These are phyloP conservation scores for Epichloe typhina DNA, from an alignment of 2,329 filamentous ascomycete species.

Conservation along the genomic window DNA sequence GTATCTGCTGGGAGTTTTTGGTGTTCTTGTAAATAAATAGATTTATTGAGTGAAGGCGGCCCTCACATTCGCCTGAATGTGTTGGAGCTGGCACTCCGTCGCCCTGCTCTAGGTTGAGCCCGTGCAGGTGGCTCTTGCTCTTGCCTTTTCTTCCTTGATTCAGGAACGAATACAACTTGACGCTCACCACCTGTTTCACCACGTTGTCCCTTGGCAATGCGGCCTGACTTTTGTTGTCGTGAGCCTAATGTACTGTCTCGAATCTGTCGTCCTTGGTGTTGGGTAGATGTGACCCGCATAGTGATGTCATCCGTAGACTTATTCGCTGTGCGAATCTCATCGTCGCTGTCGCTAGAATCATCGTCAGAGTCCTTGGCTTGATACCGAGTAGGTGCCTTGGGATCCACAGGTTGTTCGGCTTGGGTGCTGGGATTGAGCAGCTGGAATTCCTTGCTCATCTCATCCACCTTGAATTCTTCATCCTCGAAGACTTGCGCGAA, in stretches of 20 bases:
- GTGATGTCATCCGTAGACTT: conserved; percentile 27
- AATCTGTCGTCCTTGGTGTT: conserved; percentile 42
- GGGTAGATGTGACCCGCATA: conserved; percentile 59
- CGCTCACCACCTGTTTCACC: conserved; percentile 48
- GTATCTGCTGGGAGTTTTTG: background rate
- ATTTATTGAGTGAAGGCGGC: background rate
- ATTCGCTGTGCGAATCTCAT: conserved; percentile 10
- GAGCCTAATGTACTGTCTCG: conserved; percentile 45
- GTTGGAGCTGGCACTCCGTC: conserved; percentile 65
- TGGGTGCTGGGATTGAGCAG: conserved; percentile 77
- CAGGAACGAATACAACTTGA: conserved; percentile 61
- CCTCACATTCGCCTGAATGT: conserved; percentile 52
- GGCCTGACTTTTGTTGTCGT: conserved; percentile 36
- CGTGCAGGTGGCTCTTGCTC: conserved; percentile 17
- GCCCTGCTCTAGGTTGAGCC: conserved; percentile 25
- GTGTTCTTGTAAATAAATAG: conserved; percentile 9
- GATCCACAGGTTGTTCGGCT: conserved; percentile 21
- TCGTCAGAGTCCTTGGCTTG: conserved; percentile 30
- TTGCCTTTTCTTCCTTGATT: conserved; percentile 38
- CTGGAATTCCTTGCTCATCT: conserved; percentile 75
- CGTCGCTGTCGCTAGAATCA: conserved; percentile 29
- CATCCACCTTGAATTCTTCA: conserved; percentile 84
- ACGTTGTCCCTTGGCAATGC: conserved; percentile 28
- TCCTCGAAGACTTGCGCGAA: conserved; percentile 86
- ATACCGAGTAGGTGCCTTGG: conserved; percentile 24